Percentiles rank a stretch among this genome's conserved stretches.
phyloP scores from a whole-genome alignment of 164 flowering plant genomes.

The Vitis rupestris region DNA sequence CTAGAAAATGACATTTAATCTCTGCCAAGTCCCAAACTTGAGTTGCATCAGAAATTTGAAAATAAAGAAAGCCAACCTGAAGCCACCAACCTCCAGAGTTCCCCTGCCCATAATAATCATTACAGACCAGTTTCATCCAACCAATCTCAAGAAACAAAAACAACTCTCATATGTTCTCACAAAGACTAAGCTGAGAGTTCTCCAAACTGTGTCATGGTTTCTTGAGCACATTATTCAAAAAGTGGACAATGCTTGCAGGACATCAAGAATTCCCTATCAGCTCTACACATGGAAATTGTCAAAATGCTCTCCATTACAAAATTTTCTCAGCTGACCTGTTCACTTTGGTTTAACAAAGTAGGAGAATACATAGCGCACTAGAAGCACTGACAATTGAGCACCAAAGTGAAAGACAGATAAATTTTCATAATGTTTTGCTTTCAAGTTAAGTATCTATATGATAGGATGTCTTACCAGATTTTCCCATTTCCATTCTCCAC shows the following conservation, averaged over 20 bases:
- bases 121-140: background rate
- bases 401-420: background rate
- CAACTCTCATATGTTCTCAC: background rate
- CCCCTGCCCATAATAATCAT: background rate
- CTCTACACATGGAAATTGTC: background rate
- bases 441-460: background rate
- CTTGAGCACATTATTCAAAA: background rate
- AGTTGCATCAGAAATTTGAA: background rate
- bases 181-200: background rate
- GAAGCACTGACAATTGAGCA: background rate
- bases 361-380: background rate
- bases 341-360: background rate
- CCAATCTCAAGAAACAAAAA: background rate
- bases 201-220: background rate
- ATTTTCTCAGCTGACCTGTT: background rate
- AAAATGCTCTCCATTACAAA: background rate
- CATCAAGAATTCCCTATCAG: background rate
- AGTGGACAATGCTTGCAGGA: background rate
- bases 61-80: background rate
- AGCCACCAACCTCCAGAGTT: background rate
- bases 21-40: background rate
- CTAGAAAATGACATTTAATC: background rate
- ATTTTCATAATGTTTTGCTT: too few relatives aligned
- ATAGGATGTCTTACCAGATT: slow-evolving; percentile 61
- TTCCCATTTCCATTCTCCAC: slow-evolving; percentile 94